Evolutionary conservation across 2,329 filamentous ascomycete species (phyloP), one percentile per base, ranked within the genome.

Genomic region (Phymatotrichopsis omnivora): DNA sequence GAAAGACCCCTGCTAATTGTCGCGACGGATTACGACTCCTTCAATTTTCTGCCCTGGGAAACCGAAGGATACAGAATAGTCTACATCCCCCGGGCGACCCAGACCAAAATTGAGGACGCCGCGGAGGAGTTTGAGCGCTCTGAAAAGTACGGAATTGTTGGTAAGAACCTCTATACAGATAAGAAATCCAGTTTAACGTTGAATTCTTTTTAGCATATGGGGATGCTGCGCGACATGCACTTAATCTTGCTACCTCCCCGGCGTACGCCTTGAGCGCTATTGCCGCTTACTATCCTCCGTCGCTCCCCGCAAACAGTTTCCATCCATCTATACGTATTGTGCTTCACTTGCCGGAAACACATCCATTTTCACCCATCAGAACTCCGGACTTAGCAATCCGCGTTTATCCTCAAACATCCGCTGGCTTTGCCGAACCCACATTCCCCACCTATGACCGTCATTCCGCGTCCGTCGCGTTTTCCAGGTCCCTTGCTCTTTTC

Each of bases 381-480:
- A 64, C 65, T 44, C 61, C 68, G n/a, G 60, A 62, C 36, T 66
- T 68, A 47, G 64, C 64, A 31, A 63, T 68, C 3, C 77, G 71
- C 57, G 68, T 68, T 0, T 80, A 80, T 54, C 67, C 70, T 8
- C 66, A 69, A 49, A 73, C 64, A 0, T 65, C 75, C 39, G 64
- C 75, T 0, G 82, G 82, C 0, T 86, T 87, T 52, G 82, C 82
- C 0, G 19, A 6, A 10, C 12, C 10, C 7, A 32, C 16, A 11
- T 23, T 19, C 5, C 33, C 22, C 16, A 44, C 14, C 10, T 52
- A 52, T 31, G 42, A 49, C 17, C 69, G 72, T 16, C 75, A 84
- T 45, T 61, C 82, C 24, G 74, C 79, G 2, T 71, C 73, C n/a
- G 58, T 85, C 16, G 80, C 82, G 0, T 85, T 78, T 72, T 75